A percentile compares a stretch with the other conserved stretches of the same genome.
phyloP scores from a whole-genome alignment of 1,284 basidiomycete genomes.

The Cryptococcus sp. region DNA sequence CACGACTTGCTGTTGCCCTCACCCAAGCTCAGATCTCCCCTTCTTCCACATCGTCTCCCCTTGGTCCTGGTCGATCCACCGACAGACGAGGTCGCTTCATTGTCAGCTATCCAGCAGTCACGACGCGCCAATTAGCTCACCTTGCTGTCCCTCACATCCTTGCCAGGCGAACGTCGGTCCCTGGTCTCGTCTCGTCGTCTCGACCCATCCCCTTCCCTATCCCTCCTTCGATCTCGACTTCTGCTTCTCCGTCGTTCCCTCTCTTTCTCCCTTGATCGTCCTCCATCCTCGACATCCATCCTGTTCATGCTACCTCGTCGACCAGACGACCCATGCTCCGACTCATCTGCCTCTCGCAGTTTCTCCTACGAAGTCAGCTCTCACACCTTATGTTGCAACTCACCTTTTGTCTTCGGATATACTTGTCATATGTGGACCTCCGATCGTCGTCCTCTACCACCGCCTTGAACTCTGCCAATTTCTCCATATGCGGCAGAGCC shows the following conservation, averaged over 20 bases:
- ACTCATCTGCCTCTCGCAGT: slow-evolving; percentile 57
- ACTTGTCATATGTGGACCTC: slow-evolving; percentile 74
- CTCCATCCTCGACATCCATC: slow-evolving; percentile 44
- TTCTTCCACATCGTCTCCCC: slow-evolving; percentile 28
- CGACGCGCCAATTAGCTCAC: slow-evolving; percentile 7
- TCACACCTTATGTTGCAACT: slow-evolving; percentile 4
- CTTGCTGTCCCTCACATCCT: slow-evolving; percentile 14
- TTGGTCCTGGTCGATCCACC: slow-evolving; percentile 1
- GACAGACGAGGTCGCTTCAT: slow-evolving; percentile 19
- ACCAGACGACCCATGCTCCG: slow-evolving; percentile 51
- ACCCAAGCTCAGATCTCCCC: slow-evolving; percentile 33
- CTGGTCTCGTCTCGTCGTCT: slow-evolving; percentile 10
- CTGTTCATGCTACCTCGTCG: slow-evolving; percentile 32
- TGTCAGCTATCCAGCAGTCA: slow-evolving; percentile 2
- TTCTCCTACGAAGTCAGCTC: slow-evolving; percentile 55
- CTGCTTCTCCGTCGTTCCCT: too few species aligned
- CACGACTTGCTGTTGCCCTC: too few species aligned
- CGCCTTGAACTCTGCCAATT: slow-evolving; percentile 75
- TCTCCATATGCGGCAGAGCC: slow-evolving; percentile 67
- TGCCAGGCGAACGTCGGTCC: slow-evolving; percentile 3
- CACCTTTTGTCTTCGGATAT: slow-evolving; percentile 76
- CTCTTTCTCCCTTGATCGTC: too few species aligned
- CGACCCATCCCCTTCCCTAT: slow-evolving; percentile 14
- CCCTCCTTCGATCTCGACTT: too few species aligned
- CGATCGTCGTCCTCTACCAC: slow-evolving; percentile 69